phyloP scores from a whole-genome alignment of 148 eudicot genomes.

The Polygonum maritimum region DNA sequence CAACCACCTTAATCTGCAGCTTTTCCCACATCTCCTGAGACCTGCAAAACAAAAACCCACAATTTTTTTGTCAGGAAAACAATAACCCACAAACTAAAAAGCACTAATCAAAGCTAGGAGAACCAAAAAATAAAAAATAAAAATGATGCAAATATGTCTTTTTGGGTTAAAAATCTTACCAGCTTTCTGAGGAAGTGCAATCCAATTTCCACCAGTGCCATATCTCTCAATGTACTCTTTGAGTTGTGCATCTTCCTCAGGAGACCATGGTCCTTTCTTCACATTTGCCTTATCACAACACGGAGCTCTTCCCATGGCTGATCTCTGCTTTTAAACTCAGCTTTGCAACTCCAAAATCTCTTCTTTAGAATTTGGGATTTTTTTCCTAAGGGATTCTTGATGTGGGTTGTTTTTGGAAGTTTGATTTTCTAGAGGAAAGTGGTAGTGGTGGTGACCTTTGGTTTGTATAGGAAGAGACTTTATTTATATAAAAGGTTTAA shows the following conservation, averaged over 20 bases:
- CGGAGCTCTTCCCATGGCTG: slow-evolving; percentile 75
- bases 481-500: background rate
- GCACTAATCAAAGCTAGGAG: background rate
- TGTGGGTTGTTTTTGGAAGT: background rate
- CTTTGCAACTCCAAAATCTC: background rate
- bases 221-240: slow-evolving; percentile 47
- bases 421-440: background rate
- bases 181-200: slow-evolving; percentile 73
- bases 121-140: background rate
- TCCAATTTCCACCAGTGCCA: slow-evolving; percentile 79
- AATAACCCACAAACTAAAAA: background rate
- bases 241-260: slow-evolving; percentile 74
- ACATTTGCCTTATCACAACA: slow-evolving; percentile 87
- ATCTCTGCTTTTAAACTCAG: background rate
- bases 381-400: background rate
- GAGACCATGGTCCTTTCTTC: slow-evolving; percentile 90
- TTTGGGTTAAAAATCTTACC: slow-evolving; percentile 21
- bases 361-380: background rate
- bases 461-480: background rate
- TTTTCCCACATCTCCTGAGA: slow-evolving; percentile 71
- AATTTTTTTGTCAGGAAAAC: too few species aligned
- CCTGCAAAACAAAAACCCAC: slow-evolving; percentile 20
- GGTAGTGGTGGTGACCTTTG: background rate
- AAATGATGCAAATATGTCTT: background rate
- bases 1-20: slow-evolving; percentile 82